Conservation (phyloP, 75 land plant genomes). For the Picea sitchensis region DNA sequence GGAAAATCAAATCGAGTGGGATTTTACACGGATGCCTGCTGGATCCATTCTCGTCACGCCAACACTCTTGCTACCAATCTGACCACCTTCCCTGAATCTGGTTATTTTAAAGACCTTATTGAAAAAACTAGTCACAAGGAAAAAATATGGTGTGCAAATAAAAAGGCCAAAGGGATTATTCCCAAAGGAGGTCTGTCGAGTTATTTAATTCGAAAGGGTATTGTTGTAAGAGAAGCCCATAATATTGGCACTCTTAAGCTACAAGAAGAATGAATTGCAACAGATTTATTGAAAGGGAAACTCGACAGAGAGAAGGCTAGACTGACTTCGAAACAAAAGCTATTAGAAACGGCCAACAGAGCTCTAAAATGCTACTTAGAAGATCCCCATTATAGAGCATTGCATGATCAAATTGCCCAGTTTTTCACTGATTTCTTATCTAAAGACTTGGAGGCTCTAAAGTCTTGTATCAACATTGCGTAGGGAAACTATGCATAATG, state of each 20-base stretch:
- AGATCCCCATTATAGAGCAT: slow-evolving; percentile 29
- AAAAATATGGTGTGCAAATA: background rate
- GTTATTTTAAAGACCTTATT: slow-evolving; percentile 73
- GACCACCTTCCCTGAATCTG: slow-evolving; percentile 35
- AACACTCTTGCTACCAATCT: slow-evolving; percentile 46
- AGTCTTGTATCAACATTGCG: background rate
- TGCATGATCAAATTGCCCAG: slow-evolving; percentile 47
- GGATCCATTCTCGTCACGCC: slow-evolving; percentile 69
- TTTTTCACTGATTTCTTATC: slow-evolving; percentile 42
- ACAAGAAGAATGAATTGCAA: background rate
- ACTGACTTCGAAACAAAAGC: slow-evolving; percentile 28
- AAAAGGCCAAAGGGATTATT: background rate
- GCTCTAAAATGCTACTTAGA: slow-evolving; percentile 28
- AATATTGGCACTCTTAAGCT: slow-evolving; percentile 11
- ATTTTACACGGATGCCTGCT: slow-evolving; percentile 57
- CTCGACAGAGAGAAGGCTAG: slow-evolving; percentile 27
- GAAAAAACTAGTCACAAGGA: slow-evolving; percentile 10
- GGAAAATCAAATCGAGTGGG: slow-evolving; percentile 68
- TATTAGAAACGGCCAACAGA: slow-evolving; percentile 16
- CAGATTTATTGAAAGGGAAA: slow-evolving; percentile 16
- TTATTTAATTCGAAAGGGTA: slow-evolving; percentile 18
- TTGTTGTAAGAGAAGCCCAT: slow-evolving; percentile 18
- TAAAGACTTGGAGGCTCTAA: slow-evolving; percentile 25
- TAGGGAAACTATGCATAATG: no score
- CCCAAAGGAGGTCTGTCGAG: background rate